These are phyloP conservation scores for Podaxis mareebaensis DNA, from an alignment of 768 basidiomycete species.

Conservation along the genomic window DNA sequence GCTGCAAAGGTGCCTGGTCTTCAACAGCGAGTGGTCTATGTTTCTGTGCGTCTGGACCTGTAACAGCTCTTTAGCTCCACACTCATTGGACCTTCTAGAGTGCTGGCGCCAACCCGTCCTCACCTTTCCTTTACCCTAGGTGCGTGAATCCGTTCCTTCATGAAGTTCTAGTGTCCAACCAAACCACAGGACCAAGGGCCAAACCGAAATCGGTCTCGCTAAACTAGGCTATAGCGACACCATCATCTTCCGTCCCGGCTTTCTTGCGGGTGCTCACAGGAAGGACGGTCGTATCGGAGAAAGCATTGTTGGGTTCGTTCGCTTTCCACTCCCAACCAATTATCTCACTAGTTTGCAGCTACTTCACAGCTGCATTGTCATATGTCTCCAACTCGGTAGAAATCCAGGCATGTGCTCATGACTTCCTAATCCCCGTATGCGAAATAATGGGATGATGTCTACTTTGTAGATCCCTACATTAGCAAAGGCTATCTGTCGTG, in stretches of 20 bases:
- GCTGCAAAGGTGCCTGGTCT: conserved; percentile 56
- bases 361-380: conserved; percentile 37
- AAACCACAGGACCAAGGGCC: conserved; percentile 64
- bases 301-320: conserved; percentile 40
- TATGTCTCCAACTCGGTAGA: conserved; percentile 37
- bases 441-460: neutral
- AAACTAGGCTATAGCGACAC: conserved; percentile 69
- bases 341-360: conserved; percentile 26
- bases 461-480: conserved; percentile 47
- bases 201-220: conserved; percentile 71
- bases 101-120: conserved; percentile 46
- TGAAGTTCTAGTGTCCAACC: conserved; percentile 3
- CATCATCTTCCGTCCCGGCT: conserved; percentile 66
- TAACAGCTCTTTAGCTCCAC: neutral
- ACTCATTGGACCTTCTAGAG: conserved; percentile 34
- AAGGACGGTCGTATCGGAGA: conserved; percentile 41
- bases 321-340: neutral
- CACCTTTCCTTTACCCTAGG: conserved; percentile 54
- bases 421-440: neutral
- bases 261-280: conserved; percentile 51
- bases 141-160: conserved; percentile 22
- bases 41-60: conserved; percentile 52
- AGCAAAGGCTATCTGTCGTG: conserved; percentile 53
- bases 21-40: conserved; percentile 65
- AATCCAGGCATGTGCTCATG: conserved; percentile 41